Percentiles rank a stretch among this genome's conserved stretches.
Evolutionary conservation across 257 asterid genomes (phyloP).

Genomic region (Dorcoceras hygrometricum): DNA sequence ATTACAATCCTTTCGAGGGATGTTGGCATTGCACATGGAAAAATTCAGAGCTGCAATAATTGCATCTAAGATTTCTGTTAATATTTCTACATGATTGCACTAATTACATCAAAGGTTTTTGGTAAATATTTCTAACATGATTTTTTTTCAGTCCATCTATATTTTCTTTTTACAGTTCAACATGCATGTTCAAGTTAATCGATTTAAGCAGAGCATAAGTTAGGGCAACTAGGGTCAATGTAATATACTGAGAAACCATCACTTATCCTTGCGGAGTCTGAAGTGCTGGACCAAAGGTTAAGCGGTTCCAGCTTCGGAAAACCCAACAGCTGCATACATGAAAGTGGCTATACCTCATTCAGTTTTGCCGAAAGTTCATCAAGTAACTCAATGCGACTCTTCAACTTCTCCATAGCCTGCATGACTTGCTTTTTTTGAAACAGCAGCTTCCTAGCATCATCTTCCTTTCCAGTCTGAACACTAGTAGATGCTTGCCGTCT

Average conservation of each 20-base stretch:
- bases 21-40: too few relatives aligned
- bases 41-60: too few relatives aligned
- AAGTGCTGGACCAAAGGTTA: neutral
- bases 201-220: neutral
- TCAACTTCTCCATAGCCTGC: constrained; percentile 85
- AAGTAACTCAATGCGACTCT: constrained; percentile 71
- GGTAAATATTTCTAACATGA: too few relatives aligned
- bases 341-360: constrained; percentile 53
- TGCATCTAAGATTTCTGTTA: too few relatives aligned
- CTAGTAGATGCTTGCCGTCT: constrained; percentile 67
- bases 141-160: neutral
- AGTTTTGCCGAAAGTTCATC: constrained; percentile 73
- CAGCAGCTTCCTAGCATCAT: constrained; percentile 75
- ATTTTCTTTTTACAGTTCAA: neutral
- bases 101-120: too few relatives aligned
- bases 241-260: neutral
- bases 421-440: constrained; percentile 82
- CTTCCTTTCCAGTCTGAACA: constrained; percentile 71
- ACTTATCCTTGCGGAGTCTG: neutral
- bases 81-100: too few relatives aligned
- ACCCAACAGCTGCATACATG: constrained; percentile 17
- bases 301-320: neutral
- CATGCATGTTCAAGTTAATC: neutral
- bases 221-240: neutral
- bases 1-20: too few relatives aligned